A percentile compares a stretch with the other conserved stretches of the same genome.
These are phyloP conservation scores for Colletotrichum echinochloae DNA, from an alignment of 2,329 filamentous ascomycete species.

Conservation along the genomic window DNA sequence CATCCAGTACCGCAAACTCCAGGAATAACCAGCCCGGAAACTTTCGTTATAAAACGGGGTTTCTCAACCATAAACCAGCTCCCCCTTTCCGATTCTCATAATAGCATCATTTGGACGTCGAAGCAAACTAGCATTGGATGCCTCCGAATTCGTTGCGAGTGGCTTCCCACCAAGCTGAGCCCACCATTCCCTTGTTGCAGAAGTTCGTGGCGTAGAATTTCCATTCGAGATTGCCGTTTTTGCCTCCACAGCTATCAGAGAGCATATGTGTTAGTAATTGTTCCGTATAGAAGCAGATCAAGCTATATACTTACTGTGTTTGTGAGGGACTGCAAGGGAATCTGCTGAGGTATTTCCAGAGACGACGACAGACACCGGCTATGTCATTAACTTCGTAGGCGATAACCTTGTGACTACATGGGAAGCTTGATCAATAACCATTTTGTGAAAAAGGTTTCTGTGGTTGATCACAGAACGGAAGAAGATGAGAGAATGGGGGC, in stretches of 20 bases:
- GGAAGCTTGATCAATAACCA: background rate
- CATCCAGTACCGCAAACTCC: background rate
- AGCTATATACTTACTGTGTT: background rate
- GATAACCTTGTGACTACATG: background rate
- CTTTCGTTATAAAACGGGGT: too few species aligned
- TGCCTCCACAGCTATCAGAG: background rate
- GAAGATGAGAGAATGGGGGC: background rate
- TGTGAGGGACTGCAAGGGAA: background rate
- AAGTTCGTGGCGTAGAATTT: background rate
- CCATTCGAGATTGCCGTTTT: background rate
- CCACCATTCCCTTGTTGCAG: background rate
- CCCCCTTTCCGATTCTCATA: background rate
- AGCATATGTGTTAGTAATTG: background rate
- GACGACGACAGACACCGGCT: background rate
- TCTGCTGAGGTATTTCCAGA: background rate
- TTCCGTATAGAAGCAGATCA: background rate
- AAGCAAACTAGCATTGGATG: background rate
- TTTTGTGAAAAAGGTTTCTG: too few species aligned
- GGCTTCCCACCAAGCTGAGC: slow-evolving; percentile 3
- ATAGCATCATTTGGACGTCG: too few species aligned
- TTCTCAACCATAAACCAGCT: background rate
- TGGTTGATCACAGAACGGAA: background rate
- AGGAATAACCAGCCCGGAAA: too few species aligned
- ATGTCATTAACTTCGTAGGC: background rate
- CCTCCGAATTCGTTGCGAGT: background rate